Conservation (phyloP, 2,329 filamentous ascomycete genomes). For the Ciborinia camelliae region DNA sequence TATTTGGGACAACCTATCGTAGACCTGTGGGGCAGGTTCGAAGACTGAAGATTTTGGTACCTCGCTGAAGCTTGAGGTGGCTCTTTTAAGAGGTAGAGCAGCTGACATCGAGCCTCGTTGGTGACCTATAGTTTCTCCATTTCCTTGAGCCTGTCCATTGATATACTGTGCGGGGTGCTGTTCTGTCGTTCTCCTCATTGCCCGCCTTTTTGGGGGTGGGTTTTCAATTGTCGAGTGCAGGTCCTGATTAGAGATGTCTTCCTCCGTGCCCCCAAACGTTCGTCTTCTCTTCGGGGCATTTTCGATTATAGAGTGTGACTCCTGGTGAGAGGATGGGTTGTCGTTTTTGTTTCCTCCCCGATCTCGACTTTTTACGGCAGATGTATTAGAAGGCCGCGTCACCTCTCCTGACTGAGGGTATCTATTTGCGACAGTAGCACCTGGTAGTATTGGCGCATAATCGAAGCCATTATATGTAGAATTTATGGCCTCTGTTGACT, state of each 20-base stretch:
- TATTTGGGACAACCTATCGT: not conserved
- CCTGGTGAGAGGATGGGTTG: not conserved
- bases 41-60: not conserved
- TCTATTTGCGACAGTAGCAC: slow-evolving; percentile 1
- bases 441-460: slow-evolving; percentile 7
- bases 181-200: not conserved
- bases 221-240: not conserved
- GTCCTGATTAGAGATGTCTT: not conserved
- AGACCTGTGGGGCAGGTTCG: not conserved
- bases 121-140: not conserved
- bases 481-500: not conserved
- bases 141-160: not conserved
- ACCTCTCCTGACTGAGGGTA: not conserved
- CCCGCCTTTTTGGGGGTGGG: not conserved
- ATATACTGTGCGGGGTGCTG: not conserved
- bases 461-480: not conserved
- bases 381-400: not conserved
- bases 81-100: not conserved
- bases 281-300: slow-evolving; percentile 3
- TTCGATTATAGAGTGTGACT: not conserved
- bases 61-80: not conserved
- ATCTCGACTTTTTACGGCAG: not conserved
- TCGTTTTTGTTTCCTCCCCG: not conserved
- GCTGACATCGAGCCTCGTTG: not conserved
- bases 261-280: not conserved